Conservation (phyloP, 305 asterid species). For the Fraxinus baroniana region DNA sequence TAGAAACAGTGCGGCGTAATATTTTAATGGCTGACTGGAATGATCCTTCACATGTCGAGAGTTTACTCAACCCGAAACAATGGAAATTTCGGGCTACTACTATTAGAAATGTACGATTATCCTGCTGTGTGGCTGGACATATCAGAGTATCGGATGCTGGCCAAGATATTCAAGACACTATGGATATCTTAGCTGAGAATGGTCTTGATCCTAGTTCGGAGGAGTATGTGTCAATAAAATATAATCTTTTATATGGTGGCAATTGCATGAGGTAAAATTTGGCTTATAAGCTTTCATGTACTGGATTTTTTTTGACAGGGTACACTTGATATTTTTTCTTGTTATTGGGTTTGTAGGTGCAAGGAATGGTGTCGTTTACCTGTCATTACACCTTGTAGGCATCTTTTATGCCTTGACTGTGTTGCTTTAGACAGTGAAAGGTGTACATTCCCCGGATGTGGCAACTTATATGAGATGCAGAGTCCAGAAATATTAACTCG, state of each 20-base stretch:
- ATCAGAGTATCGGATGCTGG: slow-evolving; percentile 85
- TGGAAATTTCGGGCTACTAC: slow-evolving; percentile 91
- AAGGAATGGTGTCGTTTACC: slow-evolving; percentile 93
- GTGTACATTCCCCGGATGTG: slow-evolving; percentile 84
- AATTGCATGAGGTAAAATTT: slow-evolving; percentile 72
- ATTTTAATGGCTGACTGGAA: slow-evolving; percentile 97
- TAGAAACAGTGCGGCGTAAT: slow-evolving; percentile 87
- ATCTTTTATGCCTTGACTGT: slow-evolving; percentile 88
- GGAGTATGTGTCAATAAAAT: slow-evolving; percentile 65
- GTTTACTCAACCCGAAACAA: slow-evolving; percentile 86
- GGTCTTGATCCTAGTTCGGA: slow-evolving; percentile 67
- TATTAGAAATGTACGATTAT: slow-evolving; percentile 79
- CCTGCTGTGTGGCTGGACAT: slow-evolving; percentile 98
- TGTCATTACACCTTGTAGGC: slow-evolving; percentile 89
- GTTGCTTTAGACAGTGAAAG: slow-evolving; percentile 83
- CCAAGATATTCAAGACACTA: slow-evolving; percentile 94
- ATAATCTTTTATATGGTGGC: slow-evolving; percentile 64
- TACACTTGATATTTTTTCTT: slow-evolving; percentile 26
- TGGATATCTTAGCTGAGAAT: slow-evolving; percentile 70
- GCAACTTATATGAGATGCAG: slow-evolving; percentile 84
- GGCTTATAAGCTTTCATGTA: slow-evolving; percentile 23
- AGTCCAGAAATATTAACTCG: slow-evolving; percentile 87
- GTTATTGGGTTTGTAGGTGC: slow-evolving; percentile 54
- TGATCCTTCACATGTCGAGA: slow-evolving; percentile 97
- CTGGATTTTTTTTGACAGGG: slow-evolving; percentile 24